phyloP scores from a whole-genome alignment of 1,284 basidiomycete genomes.

The Wallemia ichthyophaga region DNA sequence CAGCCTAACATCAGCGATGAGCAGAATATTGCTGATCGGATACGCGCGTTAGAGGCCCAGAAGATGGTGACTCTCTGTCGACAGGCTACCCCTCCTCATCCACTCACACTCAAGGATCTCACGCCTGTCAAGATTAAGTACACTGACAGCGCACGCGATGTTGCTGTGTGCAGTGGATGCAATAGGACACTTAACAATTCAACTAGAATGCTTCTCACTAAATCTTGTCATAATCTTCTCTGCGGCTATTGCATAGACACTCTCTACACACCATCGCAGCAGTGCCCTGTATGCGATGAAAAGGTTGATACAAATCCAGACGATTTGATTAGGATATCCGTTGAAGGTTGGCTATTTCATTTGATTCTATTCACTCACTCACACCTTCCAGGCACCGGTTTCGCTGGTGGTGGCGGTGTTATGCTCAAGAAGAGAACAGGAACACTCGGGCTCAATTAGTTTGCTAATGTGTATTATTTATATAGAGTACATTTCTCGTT shows the following conservation, averaged over 20 bases:
- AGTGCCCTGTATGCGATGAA: not conserved
- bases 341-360: not conserved
- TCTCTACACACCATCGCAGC: not conserved
- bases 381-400: not conserved
- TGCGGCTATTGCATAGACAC: not conserved
- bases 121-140: not conserved
- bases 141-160: not conserved
- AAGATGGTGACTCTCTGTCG: not conserved
- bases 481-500: no score
- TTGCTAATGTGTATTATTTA: no score
- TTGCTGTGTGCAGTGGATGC: not conserved
- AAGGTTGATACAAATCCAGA: not conserved
- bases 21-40: not conserved
- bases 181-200: not conserved
- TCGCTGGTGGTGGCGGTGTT: not conserved
- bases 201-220: not conserved
- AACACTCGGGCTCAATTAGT: not conserved
- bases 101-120: not conserved
- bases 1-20: not conserved
- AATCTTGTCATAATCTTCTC: not conserved
- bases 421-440: not conserved
- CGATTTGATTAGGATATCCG: not conserved
- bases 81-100: not conserved
- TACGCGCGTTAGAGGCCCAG: not conserved
- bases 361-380: not conserved